phyloP scores from a whole-genome alignment of 2,329 filamentous ascomycete species.

The Alternaria arbusti region DNA sequence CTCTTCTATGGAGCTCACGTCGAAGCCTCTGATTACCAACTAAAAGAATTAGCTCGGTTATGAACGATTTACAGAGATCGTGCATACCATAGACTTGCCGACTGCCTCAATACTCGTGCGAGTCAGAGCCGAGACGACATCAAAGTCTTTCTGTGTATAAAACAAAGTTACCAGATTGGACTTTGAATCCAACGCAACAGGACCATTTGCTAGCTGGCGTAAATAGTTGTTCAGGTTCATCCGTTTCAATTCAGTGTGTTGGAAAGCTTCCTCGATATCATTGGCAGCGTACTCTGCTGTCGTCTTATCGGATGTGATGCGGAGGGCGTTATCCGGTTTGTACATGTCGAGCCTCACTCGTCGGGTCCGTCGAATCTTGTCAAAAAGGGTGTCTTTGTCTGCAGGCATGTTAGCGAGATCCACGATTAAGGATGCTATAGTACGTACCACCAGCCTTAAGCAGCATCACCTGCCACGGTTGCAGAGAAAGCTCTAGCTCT shows the following conservation, averaged over 20 bases:
- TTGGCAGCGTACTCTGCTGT: conserved; percentile 45
- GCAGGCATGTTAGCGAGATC: conserved; percentile 6
- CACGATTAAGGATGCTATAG: neutral
- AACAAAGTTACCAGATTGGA: conserved; percentile 17
- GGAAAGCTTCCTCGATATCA: conserved; percentile 39
- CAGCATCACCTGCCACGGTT: conserved; percentile 42
- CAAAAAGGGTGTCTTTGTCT: conserved; percentile 31
- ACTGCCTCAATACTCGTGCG: conserved; percentile 27
- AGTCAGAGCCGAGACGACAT: conserved; percentile 30
- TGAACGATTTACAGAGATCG: neutral
- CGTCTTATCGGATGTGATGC: conserved; percentile 47
- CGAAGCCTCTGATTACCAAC: conserved; percentile 38
- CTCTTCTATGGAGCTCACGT: conserved; percentile 29
- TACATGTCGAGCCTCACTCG: conserved; percentile 41
- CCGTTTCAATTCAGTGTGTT: conserved; percentile 16
- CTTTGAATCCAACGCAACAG: neutral
- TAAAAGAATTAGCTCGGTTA: conserved; percentile 14
- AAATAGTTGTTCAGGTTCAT: conserved; percentile 34
- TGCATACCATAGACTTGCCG: conserved; percentile 26
- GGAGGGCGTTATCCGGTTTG: conserved; percentile 32
- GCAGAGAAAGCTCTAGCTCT: conserved; percentile 43
- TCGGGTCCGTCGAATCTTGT: conserved; percentile 34
- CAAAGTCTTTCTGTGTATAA: conserved; percentile 19
- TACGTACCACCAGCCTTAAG: conserved; percentile 35
- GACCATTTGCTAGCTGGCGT: conserved; percentile 15